Evolutionary conservation across 2,329 filamentous ascomycete genomes (phyloP), one percentile per base, ranked within the genome.

Genomic region (Lachnellula hyalina): DNA sequence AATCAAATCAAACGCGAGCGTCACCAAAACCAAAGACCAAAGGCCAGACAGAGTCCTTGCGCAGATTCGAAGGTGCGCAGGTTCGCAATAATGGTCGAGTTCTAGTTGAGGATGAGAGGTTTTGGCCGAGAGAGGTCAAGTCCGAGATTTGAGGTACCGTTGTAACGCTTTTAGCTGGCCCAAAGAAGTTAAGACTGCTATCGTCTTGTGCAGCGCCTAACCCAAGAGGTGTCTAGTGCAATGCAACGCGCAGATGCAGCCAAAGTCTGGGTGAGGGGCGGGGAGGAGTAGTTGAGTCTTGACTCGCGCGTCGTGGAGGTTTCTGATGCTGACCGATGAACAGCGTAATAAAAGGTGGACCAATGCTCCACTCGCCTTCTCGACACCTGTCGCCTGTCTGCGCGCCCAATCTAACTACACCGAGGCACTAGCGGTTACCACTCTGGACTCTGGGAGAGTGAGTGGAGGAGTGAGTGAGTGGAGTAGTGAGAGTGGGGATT

Each of bases 61-160:
- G 36, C 14, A n/a, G n/a, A n/a, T n/a, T n/a, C n/a, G n/a, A n/a
- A n/a, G n/a, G n/a, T n/a, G n/a, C n/a, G n/a, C n/a, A 40, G 15
- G 36, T 17, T 17, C 14, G 36, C 36, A 17, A 41, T 15, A n/a
- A n/a, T n/a, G 5, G 2, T 19, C 17, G 38, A 19, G 38, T 41
- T 19, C 38, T n/a, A 15, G 41, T 15, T 12, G 19, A 25, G 41
- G 15, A 35, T 47, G 47, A 42, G n/a, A 15, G 52, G n/a, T 36
- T 34, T 55, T 54, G 56, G 47, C 61, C 62, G 51, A 60, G 60
- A 64, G 50, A 51, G 59, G 62, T 57, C 46, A 53, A 56, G 61
- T 41, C 52, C 53, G 53, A 54, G 56, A 49, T 44, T 44, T 34
- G 50, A 41, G 56, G 54, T 32, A 32, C 28, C 28, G 28, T 11